These are phyloP conservation scores for Aspergillus panamensis DNA, from an alignment of 495 filamentous ascomycete genomes.

Conservation along the genomic window DNA sequence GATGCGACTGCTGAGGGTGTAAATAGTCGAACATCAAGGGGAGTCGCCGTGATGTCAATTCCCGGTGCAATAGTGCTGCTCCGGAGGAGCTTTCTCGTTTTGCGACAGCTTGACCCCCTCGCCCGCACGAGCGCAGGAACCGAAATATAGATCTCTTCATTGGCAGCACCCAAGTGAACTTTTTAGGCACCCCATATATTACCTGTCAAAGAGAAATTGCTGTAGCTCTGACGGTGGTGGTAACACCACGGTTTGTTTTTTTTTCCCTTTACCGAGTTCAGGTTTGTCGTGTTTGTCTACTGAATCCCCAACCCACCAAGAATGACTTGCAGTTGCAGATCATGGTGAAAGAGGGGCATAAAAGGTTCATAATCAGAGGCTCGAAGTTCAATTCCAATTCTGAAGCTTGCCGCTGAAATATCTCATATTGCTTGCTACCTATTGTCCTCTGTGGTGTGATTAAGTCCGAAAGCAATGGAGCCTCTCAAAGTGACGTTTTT, in stretches of 20 bases:
- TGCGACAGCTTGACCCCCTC: background rate
- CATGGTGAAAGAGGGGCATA: background rate
- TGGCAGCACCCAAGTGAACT: background rate
- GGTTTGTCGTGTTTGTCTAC: conserved; percentile 39
- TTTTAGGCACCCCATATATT: background rate
- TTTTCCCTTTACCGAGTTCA: background rate
- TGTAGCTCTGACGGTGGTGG: background rate
- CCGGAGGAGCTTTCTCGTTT: conserved; percentile 29
- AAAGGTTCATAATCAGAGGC: too few species aligned
- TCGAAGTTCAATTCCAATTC: background rate
- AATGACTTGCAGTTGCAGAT: conserved; percentile 1
- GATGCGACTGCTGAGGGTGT: conserved; percentile 58
- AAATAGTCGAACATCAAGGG: conserved; percentile 62
- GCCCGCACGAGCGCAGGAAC: conserved; percentile 10
- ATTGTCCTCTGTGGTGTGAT: background rate
- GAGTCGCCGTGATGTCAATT: conserved; percentile 47
- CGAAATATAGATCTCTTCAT: conserved; percentile 19
- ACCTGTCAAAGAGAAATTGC: background rate
- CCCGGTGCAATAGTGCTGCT: conserved; percentile 28
- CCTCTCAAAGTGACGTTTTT: conserved; percentile 65
- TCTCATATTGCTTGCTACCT: background rate
- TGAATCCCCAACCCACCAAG: conserved; percentile 4
- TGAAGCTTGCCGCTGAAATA: background rate
- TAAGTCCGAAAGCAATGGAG: conserved; percentile 15
- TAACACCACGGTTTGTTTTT: background rate